phyloP scores from a whole-genome alignment of 1,284 basidiomycete genomes.

The Sporisorium graminicola region DNA sequence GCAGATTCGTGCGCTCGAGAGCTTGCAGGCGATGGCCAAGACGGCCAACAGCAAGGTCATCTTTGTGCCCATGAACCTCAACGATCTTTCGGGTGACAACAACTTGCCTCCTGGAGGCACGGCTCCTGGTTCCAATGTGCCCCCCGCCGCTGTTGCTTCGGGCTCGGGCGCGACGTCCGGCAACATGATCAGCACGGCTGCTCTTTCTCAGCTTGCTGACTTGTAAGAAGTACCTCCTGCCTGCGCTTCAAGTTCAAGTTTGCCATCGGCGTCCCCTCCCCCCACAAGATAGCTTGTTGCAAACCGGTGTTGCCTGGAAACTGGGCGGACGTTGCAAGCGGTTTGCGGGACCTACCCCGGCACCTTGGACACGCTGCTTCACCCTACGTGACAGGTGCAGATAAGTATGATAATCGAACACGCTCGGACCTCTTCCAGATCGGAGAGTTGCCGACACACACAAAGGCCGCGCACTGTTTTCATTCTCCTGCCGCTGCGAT shows the following conservation, averaged over 20 bases:
- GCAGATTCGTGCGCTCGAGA: slow-evolving; percentile 95
- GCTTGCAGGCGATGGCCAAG: slow-evolving; percentile 80
- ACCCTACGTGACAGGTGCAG: neutral
- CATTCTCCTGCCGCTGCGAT: neutral
- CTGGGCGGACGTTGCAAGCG: neutral
- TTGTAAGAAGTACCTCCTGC: slow-evolving; percentile 15
- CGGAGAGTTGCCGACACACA: neutral
- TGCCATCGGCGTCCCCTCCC: too few species aligned
- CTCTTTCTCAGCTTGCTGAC: slow-evolving; percentile 38
- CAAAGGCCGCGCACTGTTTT: neutral
- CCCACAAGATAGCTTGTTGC: too few species aligned
- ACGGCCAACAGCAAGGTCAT: slow-evolving; percentile 85
- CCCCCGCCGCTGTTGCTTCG: slow-evolving; percentile 6
- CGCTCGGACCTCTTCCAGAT: neutral
- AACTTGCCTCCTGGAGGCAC: slow-evolving; percentile 21
- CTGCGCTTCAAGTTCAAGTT: too few species aligned
- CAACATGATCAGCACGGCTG: slow-evolving; percentile 40
- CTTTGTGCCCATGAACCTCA: slow-evolving; percentile 84
- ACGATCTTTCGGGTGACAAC: slow-evolving; percentile 25
- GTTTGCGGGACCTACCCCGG: neutral
- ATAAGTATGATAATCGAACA: neutral
- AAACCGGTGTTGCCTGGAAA: neutral
- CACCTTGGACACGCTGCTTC: neutral
- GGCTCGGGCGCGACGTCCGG: slow-evolving; percentile 10
- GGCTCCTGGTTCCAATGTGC: slow-evolving; percentile 10